phyloP scores from a whole-genome alignment of 495 filamentous ascomycete genomes.

The Bacidia gigantensis region DNA sequence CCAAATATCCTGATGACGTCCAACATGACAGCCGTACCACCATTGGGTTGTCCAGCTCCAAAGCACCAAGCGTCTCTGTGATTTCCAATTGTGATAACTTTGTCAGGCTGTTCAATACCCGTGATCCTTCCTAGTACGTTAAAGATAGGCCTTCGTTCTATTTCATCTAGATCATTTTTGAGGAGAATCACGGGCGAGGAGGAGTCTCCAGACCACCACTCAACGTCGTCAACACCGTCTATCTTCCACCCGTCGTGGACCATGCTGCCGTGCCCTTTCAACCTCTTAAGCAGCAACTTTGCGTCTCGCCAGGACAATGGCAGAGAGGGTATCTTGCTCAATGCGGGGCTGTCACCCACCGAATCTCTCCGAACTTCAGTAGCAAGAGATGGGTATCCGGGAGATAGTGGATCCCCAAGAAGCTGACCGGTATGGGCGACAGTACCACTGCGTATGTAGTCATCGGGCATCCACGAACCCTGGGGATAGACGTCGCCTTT shows the following conservation, averaged over 20 bases:
- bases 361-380: slow-evolving; percentile 45
- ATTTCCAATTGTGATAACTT: slow-evolving; percentile 82
- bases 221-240: slow-evolving; percentile 52
- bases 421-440: slow-evolving; percentile 75
- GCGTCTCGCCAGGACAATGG: slow-evolving; percentile 85
- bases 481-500: slow-evolving; percentile 54
- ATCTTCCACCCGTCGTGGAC: slow-evolving; percentile 65
- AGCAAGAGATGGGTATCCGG: slow-evolving; percentile 68
- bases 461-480: slow-evolving; percentile 64
- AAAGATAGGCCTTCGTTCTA: slow-evolving; percentile 70
- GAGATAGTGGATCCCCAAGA: slow-evolving; percentile 75
- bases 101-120: slow-evolving; percentile 70
- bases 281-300: slow-evolving; percentile 56
- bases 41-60: slow-evolving; percentile 72
- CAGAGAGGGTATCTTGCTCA: slow-evolving; percentile 74
- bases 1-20: slow-evolving; percentile 78
- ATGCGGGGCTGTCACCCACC: slow-evolving; percentile 54
- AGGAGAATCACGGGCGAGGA: slow-evolving; percentile 67
- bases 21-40: slow-evolving; percentile 80
- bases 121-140: slow-evolving; percentile 73
- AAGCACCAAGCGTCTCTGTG: slow-evolving; percentile 91
- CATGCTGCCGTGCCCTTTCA: slow-evolving; percentile 62
- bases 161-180: slow-evolving; percentile 79
- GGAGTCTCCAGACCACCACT: slow-evolving; percentile 73
- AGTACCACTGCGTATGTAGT: slow-evolving; percentile 69